Evolutionary conservation across 2,329 filamentous ascomycete species (phyloP), one percentile per base, ranked within the genome.

Genomic region (Aspergillus proliferans): DNA sequence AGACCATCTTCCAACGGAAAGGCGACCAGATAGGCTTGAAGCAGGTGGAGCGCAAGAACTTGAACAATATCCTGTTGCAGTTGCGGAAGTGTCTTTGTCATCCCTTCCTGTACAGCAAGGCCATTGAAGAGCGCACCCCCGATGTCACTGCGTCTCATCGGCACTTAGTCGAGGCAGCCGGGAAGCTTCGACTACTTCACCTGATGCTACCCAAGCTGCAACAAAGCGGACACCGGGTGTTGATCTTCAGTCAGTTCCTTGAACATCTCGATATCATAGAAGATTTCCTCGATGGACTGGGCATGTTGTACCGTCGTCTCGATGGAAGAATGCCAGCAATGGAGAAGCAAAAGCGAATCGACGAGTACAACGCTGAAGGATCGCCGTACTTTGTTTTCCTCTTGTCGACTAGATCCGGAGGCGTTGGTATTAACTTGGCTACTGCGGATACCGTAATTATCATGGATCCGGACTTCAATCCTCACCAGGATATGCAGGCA

Each of bases 391-490:
- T 97, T 66, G 90, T 87, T 0, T 97, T 98, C 69, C 71, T 98
- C 15, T 77, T 98, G 0, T 97, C 92, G 0, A 98, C 94, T 3
- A 85, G 93, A 54, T 91, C 94, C 15, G 93, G 93, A 47, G 93
- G 94, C 61, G 92, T 98, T 0, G 94, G 93, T 14, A 98, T 98
- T 74, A 98, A 98, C 64, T 78, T 98, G 48, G 93, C 93, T 0
- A 95, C 91, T 6, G 93, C 93, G 2, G 93, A 98, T 63, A 98
- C 93, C 0, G 94, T 98, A 52, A 96, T 98, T 56, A 96, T 98
- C 56, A 83, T 97, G 57, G 91, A 98, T 60, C 89, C 89, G 0
- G 93, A 98, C 64, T 97, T 95, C 75, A 98, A 98, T 53, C 93
- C 93, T 0, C 93, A 98, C 63, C 93, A 98, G 69, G 94, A 98